Evolutionary conservation across 2,329 filamentous ascomycete species (phyloP), one percentile per base, ranked within the genome.

Genomic region (Fusarium poae): DNA sequence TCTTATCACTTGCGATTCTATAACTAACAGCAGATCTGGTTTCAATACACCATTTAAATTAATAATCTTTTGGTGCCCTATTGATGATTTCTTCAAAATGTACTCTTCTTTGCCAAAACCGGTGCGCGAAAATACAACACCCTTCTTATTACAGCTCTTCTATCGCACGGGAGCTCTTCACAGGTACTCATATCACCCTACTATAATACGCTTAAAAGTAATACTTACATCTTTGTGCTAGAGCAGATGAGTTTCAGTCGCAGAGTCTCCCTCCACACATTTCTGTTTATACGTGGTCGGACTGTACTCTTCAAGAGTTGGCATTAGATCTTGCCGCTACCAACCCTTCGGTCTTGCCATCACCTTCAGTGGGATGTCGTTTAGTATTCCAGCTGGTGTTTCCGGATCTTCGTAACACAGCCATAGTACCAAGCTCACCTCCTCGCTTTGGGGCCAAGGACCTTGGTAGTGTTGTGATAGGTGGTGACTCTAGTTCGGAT

Each of bases 321-420:
- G 90, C 91, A 23, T 88, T 92, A 58, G 89, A 95, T 55, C 86
- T 98, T 58, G 87, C 88, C 48, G 87, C 88, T 51, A 86, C 91
- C 2, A 83, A 78, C 49, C 91, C 92, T 0, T 81, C 83, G 3
- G 81, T 93, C 21, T 86, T 97, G 4, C 93, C 94, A 1, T 83
- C 85, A 37, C 92, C 92, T 1, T 87, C 90, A 9, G 86, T 94
- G 40, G 94, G 95, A 64, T 95, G 94, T 11, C 89, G 95, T 55
- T 85, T 97, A n/a, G 89, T 89, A 64, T 98, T 96, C 81, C 91
- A 94, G 48, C 87, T 97, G 20, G 88, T 97, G 55, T 97, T 92
- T 77, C 91, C 92, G 3, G 93, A 97, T 78, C 88, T 91, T 25
- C 80, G 79, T 18, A 75, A 76, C 57, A 67, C 76, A 57, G 68